phyloP scores from a whole-genome alignment of 331 rosid species.

The Telfairia occidentalis region DNA sequence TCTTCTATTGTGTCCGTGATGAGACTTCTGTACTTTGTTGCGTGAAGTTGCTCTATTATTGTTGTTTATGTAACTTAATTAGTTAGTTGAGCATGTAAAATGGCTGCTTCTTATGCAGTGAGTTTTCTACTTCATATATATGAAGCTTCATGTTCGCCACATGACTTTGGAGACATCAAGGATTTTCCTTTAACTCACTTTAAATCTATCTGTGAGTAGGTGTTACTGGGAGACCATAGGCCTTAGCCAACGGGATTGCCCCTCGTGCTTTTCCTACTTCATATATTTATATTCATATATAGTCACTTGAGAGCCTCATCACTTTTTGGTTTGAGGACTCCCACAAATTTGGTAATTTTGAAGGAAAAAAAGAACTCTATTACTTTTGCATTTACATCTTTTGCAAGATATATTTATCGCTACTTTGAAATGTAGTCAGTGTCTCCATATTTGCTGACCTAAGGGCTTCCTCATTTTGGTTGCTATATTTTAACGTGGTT shows the following conservation, averaged over 20 bases:
- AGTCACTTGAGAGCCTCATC: neutral
- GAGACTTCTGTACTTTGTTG: neutral
- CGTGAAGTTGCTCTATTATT: neutral
- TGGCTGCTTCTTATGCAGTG: neutral
- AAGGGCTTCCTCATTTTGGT: neutral
- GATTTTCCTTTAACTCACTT: too few relatives aligned
- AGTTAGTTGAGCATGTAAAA: neutral
- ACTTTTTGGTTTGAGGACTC: neutral
- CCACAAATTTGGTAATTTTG: neutral
- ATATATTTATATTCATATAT: neutral
- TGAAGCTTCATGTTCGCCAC: too few relatives aligned
- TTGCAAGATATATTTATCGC: neutral
- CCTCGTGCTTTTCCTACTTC: too few relatives aligned
- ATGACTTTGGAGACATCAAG: too few relatives aligned
- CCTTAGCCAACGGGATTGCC: too few relatives aligned
- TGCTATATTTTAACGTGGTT: neutral
- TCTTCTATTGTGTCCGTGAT: neutral
- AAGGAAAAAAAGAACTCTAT: neutral
- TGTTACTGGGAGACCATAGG: too few relatives aligned
- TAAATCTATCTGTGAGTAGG: too few relatives aligned
- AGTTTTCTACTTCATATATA: neutral
- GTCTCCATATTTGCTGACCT: neutral
- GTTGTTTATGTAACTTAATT: neutral
- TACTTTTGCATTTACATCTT: neutral
- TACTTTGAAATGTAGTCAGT: neutral